These are phyloP conservation scores for Cercospora zeae-maydis DNA, from an alignment of 2,329 filamentous ascomycete species.

Conservation along the genomic window DNA sequence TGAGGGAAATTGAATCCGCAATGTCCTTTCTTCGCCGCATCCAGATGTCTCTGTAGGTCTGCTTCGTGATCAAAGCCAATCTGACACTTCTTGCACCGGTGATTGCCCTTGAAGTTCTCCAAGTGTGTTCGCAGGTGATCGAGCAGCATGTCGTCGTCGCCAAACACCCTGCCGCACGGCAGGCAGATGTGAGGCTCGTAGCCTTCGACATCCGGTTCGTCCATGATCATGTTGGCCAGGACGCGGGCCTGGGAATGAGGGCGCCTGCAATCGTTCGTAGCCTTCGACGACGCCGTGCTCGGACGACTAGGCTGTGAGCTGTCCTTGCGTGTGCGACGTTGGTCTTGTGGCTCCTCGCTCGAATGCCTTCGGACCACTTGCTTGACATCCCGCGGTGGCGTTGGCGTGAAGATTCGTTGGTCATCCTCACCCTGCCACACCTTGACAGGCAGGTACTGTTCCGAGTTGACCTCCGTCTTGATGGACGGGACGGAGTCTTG, in stretches of 20 bases:
- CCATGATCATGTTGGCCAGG: conserved; percentile 5
- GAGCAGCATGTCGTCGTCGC: conserved; percentile 25
- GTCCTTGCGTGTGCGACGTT: not conserved
- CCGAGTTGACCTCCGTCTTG: conserved; percentile 8
- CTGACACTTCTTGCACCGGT: conserved; percentile 26
- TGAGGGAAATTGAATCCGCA: conserved; percentile 31
- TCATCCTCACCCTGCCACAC: conserved; percentile 7
- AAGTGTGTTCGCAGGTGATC: conserved; percentile 26
- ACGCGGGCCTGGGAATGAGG: not conserved
- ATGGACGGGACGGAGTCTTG: conserved; percentile 6
- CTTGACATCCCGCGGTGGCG: conserved; percentile 3
- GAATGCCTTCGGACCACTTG: conserved; percentile 10
- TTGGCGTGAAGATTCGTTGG: conserved; percentile 6
- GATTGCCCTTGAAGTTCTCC: conserved; percentile 25
- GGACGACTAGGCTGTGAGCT: conserved; percentile 1
- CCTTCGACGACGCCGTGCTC: not conserved
- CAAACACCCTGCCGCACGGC: conserved; percentile 26
- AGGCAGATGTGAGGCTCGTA: conserved; percentile 24
- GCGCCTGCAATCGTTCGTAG: not conserved
- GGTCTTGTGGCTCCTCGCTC: conserved; percentile 7
- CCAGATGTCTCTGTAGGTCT: conserved; percentile 25
- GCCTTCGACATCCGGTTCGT: conserved; percentile 15
- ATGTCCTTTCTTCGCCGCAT: conserved; percentile 23
- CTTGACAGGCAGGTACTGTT: not conserved
- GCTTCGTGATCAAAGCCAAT: conserved; percentile 29